Evolutionary conservation across 345 rosid genomes (phyloP).

Genomic region (Dovyalis caffra): DNA sequence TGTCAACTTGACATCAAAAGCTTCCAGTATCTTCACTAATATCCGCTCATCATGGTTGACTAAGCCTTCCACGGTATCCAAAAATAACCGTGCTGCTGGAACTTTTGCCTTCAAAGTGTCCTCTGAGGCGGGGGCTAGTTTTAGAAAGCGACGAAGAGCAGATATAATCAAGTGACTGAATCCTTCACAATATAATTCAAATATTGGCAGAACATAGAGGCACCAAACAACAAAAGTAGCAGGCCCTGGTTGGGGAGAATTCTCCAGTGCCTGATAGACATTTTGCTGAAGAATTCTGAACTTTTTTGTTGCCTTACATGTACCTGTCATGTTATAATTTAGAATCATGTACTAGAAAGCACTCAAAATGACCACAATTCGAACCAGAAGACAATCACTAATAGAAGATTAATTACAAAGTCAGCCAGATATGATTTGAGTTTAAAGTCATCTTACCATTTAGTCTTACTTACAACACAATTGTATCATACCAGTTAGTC

Average conservation of each 20-base stretch:
- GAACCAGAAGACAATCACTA: neutral
- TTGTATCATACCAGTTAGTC: neutral
- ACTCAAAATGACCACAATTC: neutral
- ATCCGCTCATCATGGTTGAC: slow-evolving; percentile 61
- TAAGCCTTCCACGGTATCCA: slow-evolving; percentile 49
- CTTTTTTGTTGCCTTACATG: slow-evolving; percentile 64
- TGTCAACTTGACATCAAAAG: slow-evolving; percentile 51
- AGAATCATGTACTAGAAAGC: neutral
- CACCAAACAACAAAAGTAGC: slow-evolving; percentile 63
- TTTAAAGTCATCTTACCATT: neutral
- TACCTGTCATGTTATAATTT: slow-evolving; percentile 41
- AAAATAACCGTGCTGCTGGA: slow-evolving; percentile 57
- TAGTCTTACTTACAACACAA: neutral
- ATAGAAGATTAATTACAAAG: neutral
- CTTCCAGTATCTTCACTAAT: slow-evolving; percentile 53
- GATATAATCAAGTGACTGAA: slow-evolving; percentile 89
- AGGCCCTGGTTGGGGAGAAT: slow-evolving; percentile 77
- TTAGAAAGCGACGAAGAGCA: slow-evolving; percentile 64
- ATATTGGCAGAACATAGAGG: slow-evolving; percentile 67
- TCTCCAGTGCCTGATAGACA: slow-evolving; percentile 52
- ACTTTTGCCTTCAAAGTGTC: slow-evolving; percentile 54
- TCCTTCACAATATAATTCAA: slow-evolving; percentile 68
- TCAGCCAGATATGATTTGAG: neutral
- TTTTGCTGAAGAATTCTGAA: slow-evolving; percentile 72
- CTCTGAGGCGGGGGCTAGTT: slow-evolving; percentile 25